Conservation (phyloP, 495 filamentous ascomycete species). For the Aspergillus haitiensis region DNA sequence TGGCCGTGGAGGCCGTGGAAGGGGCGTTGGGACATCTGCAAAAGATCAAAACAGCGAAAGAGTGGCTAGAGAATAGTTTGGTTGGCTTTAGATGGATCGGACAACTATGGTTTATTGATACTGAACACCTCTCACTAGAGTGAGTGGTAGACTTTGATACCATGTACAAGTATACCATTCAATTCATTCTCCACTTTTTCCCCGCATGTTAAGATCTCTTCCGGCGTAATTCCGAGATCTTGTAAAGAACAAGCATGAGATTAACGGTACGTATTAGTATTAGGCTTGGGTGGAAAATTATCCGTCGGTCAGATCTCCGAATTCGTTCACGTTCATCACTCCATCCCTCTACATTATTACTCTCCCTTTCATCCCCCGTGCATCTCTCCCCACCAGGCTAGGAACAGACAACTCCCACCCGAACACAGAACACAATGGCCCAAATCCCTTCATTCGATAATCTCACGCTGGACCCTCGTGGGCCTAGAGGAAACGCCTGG, state of each 20-base stretch:
- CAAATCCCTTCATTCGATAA: conserved; percentile 40
- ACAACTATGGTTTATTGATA: conserved; percentile 4
- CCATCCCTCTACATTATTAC: too few relatives aligned
- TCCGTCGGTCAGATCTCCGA: conserved; percentile 10
- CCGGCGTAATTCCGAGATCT: conserved; percentile 7
- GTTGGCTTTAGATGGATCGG: too few relatives aligned
- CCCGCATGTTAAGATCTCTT: conserved; percentile 1
- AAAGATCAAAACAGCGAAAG: too few relatives aligned
- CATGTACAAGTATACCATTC: too few relatives aligned
- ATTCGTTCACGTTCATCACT: neutral
- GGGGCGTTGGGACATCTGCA: neutral
- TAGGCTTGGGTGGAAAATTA: conserved; percentile 13
- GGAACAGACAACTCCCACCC: neutral
- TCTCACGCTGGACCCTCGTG: conserved; percentile 45
- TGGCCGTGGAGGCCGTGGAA: conserved; percentile 11
- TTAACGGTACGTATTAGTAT: too few relatives aligned
- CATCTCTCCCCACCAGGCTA: neutral
- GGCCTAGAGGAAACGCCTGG: conserved; percentile 53
- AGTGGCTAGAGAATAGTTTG: neutral
- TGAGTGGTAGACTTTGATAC: too few relatives aligned
- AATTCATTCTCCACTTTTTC: neutral
- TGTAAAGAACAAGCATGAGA: neutral
- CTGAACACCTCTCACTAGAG: neutral
- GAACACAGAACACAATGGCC: conserved; percentile 1
- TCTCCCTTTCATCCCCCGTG: too few relatives aligned